Percentiles rank a stretch among this genome's conserved stretches.
Evolutionary conservation across 1,139 yeast species (phyloP).

Genomic region (Kodamaea fungicola): DNA sequence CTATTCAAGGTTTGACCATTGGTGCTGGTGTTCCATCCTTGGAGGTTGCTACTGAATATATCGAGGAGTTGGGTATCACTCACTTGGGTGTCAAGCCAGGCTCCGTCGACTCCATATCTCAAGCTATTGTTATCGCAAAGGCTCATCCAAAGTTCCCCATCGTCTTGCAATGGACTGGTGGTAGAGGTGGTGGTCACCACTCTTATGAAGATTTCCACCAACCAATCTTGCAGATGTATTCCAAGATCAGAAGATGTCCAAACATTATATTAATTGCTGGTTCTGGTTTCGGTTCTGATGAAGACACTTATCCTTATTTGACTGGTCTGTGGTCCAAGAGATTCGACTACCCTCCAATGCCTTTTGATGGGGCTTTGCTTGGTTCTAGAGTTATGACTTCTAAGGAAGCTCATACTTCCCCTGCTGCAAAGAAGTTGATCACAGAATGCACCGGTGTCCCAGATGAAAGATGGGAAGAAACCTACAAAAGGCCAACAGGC

Average conservation of each 20-base stretch:
- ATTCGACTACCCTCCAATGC: slow-evolving; percentile 96
- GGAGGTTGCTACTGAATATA: slow-evolving; percentile 96
- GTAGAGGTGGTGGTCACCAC: slow-evolving; percentile 99
- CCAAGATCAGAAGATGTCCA: slow-evolving; percentile 87
- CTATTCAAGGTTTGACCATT: slow-evolving; percentile 91
- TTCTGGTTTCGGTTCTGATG: slow-evolving; percentile 96
- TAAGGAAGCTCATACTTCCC: slow-evolving; percentile 91
- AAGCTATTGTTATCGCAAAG: slow-evolving; percentile 85
- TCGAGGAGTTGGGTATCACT: slow-evolving; percentile 85
- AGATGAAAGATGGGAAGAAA: slow-evolving; percentile 86
- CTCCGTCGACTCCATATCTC: slow-evolving; percentile 86
- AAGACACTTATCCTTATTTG: slow-evolving; percentile 94
- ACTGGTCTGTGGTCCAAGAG: slow-evolving; percentile 92
- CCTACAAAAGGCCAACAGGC: slow-evolving; percentile 94
- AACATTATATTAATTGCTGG: slow-evolving; percentile 93
- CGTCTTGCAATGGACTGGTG: slow-evolving; percentile 99
- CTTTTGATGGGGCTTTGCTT: slow-evolving; percentile 93
- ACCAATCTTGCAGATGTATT: slow-evolving; percentile 92
- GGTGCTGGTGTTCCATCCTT: slow-evolving; percentile 99
- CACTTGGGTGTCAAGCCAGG: slow-evolving; percentile 98
- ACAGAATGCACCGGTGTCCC: slow-evolving; percentile 87
- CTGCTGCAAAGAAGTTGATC: slow-evolving; percentile 90
- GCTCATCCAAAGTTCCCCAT: slow-evolving; percentile 96
- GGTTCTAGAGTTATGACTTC: slow-evolving; percentile 99
- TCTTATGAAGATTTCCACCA: slow-evolving; percentile 99